Base-by-base conservation (phyloP, 2,329 filamentous ascomycete genomes). In the Aspergillus viridinutans region DNA sequence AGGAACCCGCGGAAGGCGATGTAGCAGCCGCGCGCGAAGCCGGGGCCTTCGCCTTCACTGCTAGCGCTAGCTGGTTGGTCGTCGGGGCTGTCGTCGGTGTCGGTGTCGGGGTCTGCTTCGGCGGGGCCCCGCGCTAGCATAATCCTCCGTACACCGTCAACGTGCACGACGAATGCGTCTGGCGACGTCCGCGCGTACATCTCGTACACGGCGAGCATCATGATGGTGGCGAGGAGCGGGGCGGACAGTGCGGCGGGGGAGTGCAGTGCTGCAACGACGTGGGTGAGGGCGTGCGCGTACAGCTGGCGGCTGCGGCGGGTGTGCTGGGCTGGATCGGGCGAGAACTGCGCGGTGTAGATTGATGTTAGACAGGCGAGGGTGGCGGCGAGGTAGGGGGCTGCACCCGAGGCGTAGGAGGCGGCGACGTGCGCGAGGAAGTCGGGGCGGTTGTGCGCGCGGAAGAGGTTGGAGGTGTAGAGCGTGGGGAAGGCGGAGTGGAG, bases 201-300 rank as follows among this genome's bases (percentile, higher is more conserved):
- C 50, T 76, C 74, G 52, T 73, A 76, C 10, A 75, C 70, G 10
- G 68, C 73, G 8, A 76, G 66, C 48, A 76, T 65, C 58, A 75
- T 72, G 8, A 69, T 66, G 2, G 79, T 60, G 60, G 71, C 61
- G 25, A 74, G 32, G 71, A 67, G 63, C 58, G 72, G 64, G 64
- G 67, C 64, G 21, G 69, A 70, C 53, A 68, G 64, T 0, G 69
- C 69, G 6, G 66, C 61, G 4, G 55, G 53, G 4, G 65, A 65
- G 21, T 69, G 59, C 1, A 76, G 47, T 0, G 69, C 66, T 12
- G 59, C 61, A 25, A 69, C 66, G 4, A 75, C 63, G 38, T 69
- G 65, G 1, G 64, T 53, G 14, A 76, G 61, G 1, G 72, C 66
- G 21, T 67, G 54, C 4, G 69, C 66, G 55, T 76, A 74, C 63